These are phyloP conservation scores for Physaria fendleri DNA, from an alignment of 345 rosid genomes.

Conservation along the genomic window DNA sequence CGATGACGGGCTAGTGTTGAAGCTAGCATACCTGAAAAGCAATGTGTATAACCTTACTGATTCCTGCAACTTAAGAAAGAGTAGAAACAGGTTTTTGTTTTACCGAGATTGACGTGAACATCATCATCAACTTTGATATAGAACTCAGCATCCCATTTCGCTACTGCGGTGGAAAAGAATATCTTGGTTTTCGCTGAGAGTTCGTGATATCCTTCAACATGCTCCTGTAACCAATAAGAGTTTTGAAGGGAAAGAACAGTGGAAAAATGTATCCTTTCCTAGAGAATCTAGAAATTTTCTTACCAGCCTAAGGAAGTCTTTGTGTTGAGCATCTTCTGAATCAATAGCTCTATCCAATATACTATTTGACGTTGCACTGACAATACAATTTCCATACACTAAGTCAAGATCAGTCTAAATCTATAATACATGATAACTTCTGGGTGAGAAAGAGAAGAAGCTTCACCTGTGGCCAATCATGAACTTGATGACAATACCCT, in stretches of 20 bases:
- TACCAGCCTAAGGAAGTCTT: constrained; percentile 96
- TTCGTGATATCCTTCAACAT: constrained; percentile 97
- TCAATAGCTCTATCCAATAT: constrained; percentile 95
- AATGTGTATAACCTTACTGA: not conserved
- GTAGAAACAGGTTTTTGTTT: not conserved
- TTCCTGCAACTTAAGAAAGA: not conserved
- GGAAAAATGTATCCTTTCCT: not conserved
- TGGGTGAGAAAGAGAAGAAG: not conserved
- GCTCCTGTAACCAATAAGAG: constrained; percentile 48
- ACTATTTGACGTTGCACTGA: constrained; percentile 94
- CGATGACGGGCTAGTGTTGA: constrained; percentile 86
- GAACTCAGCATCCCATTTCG: constrained; percentile 92
- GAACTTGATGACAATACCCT: constrained; percentile 84
- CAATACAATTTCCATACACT: constrained; percentile 9
- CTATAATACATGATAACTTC: not conserved
- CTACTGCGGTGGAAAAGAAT: constrained; percentile 86
- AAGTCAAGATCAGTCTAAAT: not conserved
- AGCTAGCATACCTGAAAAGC: constrained; percentile 62
- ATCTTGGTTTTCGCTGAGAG: constrained; percentile 93
- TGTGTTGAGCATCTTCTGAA: constrained; percentile 89
- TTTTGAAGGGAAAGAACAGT: not conserved
- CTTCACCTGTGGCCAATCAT: constrained; percentile 95
- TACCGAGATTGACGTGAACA: constrained; percentile 97
- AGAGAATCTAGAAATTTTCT: constrained; percentile 4
- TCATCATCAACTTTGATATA: constrained; percentile 98